Evolutionary conservation across 106 monocot species (phyloP).

Genomic region (Dendrobium officinale): DNA sequence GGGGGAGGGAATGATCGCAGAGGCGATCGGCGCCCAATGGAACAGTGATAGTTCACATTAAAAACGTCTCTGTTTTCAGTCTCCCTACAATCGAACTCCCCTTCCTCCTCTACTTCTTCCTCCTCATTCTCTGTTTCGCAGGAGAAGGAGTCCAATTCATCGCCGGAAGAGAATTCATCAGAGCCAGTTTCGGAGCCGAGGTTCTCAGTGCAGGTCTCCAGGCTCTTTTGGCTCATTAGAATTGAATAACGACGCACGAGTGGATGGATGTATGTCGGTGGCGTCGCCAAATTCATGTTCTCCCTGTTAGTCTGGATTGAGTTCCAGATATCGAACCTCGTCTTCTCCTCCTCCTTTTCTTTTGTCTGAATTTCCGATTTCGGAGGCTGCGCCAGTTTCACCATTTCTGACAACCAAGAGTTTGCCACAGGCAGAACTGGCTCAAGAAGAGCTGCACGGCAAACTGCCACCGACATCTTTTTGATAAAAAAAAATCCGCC

Average conservation of each 20-base stretch:
- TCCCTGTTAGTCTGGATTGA: conserved; percentile 41
- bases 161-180: conserved; percentile 36
- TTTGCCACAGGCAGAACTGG: background rate
- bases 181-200: conserved; percentile 93
- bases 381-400: background rate
- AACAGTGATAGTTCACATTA: conserved; percentile 86
- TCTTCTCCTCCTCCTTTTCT: conserved; percentile 2
- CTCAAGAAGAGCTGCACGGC: background rate
- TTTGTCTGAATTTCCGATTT: background rate
- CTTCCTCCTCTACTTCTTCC: background rate
- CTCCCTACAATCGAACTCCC: background rate
- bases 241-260: conserved; percentile 36
- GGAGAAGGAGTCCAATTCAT: conserved; percentile 13
- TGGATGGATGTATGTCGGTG: conserved; percentile 55
- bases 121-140: conserved; percentile 4
- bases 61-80: conserved; percentile 20
- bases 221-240: conserved; percentile 79
- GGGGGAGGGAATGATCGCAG: conserved; percentile 63
- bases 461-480: conserved; percentile 1
- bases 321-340: conserved; percentile 51
- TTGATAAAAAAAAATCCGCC: background rate
- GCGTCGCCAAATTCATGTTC: background rate
- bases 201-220: conserved; percentile 84
- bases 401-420: background rate
- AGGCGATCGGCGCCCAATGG: conserved; percentile 34